Conservation (phyloP, 768 basidiomycete species). For the Stropharia rugosoannulata region DNA sequence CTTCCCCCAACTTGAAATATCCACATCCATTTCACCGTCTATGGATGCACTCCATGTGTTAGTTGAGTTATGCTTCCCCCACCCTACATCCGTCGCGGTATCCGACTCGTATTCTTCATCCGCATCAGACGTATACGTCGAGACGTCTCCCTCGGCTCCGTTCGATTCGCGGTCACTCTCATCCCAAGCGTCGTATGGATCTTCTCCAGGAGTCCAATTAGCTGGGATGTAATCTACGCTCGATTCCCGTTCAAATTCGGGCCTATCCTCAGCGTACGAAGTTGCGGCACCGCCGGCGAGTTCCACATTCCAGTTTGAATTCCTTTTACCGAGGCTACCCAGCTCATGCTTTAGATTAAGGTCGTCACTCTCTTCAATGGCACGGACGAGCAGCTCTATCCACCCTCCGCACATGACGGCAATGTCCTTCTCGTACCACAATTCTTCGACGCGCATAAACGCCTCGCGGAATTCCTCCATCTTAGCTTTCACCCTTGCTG, state of each 20-base stretch:
- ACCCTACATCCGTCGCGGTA: constrained; percentile 17
- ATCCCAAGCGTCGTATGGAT: constrained; percentile 23
- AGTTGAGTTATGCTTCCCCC: constrained; percentile 13
- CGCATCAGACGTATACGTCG: constrained; percentile 28
- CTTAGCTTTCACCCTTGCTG: constrained; percentile 41
- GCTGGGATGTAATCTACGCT: constrained; percentile 41
- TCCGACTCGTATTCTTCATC: constrained; percentile 28
- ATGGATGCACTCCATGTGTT: constrained; percentile 8
- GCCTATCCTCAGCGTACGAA: constrained; percentile 25
- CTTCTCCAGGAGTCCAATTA: constrained; percentile 46
- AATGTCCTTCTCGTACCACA: constrained; percentile 51
- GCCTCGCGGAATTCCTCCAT: constrained; percentile 56
- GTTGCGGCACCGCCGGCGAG: constrained; percentile 36
- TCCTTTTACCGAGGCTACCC: constrained; percentile 29
- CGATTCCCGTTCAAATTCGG: constrained; percentile 25
- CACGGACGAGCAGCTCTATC: constrained; percentile 53
- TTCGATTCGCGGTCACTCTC: constrained; percentile 28
- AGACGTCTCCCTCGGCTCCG: constrained; percentile 35
- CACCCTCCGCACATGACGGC: constrained; percentile 55
- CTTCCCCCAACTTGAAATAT: constrained; percentile 13
- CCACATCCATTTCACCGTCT: constrained; percentile 5
- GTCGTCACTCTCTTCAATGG: constrained; percentile 41
- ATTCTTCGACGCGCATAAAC: constrained; percentile 46
- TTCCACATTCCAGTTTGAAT: constrained; percentile 43
- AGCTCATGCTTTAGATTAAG: constrained; percentile 37